These are phyloP conservation scores for Emericellopsis atlantica DNA, from an alignment of 2,329 filamentous ascomycete genomes.

Conservation along the genomic window DNA sequence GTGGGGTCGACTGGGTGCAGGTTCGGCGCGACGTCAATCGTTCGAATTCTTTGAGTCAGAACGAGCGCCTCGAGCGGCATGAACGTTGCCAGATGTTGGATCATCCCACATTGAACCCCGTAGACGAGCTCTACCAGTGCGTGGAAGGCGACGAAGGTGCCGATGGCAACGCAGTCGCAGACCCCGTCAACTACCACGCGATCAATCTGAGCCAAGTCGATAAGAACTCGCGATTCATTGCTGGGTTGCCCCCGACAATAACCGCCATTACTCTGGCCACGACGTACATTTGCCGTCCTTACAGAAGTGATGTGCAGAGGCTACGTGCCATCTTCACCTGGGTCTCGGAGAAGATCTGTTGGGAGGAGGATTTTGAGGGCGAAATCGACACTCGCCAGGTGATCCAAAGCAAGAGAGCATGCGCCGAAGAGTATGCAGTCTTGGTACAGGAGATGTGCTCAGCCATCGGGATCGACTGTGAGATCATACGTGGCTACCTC, in stretches of 20 bases:
- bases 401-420: constrained; percentile 72
- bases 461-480: constrained; percentile 77
- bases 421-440: constrained; percentile 77
- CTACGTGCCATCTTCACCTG: constrained; percentile 93
- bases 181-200: constrained; percentile 68
- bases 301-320: constrained; percentile 85
- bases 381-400: constrained; percentile 71
- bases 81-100: constrained; percentile 95
- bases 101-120: constrained; percentile 73
- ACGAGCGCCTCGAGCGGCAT: constrained; percentile 71
- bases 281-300: constrained; percentile 85
- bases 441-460: constrained; percentile 89
- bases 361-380: constrained; percentile 93
- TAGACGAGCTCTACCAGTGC: constrained; percentile 76
- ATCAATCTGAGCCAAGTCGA: constrained; percentile 82
- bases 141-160: constrained; percentile 83
- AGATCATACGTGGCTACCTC: constrained; percentile 79
- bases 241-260: constrained; percentile 67
- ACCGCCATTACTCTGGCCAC: constrained; percentile 76
- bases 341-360: constrained; percentile 87
- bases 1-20: constrained; percentile 82
- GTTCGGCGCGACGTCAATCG: constrained; percentile 91
- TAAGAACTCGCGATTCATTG: constrained; percentile 88
- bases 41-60: constrained; percentile 83
- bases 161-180: constrained; percentile 69